Evolutionary conservation across 768 basidiomycete genomes (phyloP).

Genomic region (Pleurotus ostreatus): DNA sequence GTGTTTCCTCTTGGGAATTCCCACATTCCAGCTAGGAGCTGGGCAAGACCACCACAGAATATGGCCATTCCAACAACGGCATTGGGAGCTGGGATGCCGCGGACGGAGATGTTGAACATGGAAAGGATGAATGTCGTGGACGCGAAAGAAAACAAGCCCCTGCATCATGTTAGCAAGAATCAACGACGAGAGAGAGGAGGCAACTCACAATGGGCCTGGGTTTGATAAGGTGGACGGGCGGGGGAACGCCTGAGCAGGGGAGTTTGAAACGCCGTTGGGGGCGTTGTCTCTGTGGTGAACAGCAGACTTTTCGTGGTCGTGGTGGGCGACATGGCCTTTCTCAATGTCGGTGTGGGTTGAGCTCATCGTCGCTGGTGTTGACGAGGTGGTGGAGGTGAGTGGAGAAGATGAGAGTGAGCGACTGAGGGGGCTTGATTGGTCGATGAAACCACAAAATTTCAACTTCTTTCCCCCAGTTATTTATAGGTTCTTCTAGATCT

Average conservation of each 20-base stretch:
- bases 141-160: constrained; percentile 80
- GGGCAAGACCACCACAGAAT: constrained; percentile 63
- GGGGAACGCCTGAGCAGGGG: background rate
- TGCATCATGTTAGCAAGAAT: constrained; percentile 19
- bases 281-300: background rate
- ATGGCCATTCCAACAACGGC: constrained; percentile 51
- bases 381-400: no score
- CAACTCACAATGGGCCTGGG: background rate
- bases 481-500: no score
- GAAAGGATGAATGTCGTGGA: constrained; percentile 80
- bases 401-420: no score
- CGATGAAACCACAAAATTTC: no score
- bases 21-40: constrained; percentile 84
- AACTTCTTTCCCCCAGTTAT: no score
- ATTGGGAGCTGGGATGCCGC: constrained; percentile 55
- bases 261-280: background rate
- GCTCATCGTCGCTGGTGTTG: background rate
- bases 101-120: constrained; percentile 60
- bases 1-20: constrained; percentile 58
- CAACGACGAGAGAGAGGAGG: background rate
- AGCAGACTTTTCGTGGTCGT: background rate
- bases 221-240: background rate
- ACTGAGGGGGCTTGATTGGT: no score
- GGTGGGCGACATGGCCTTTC: background rate
- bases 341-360: background rate